Conservation (phyloP, 2,329 filamentous ascomycete genomes). For the Aspergillus flavus region DNA sequence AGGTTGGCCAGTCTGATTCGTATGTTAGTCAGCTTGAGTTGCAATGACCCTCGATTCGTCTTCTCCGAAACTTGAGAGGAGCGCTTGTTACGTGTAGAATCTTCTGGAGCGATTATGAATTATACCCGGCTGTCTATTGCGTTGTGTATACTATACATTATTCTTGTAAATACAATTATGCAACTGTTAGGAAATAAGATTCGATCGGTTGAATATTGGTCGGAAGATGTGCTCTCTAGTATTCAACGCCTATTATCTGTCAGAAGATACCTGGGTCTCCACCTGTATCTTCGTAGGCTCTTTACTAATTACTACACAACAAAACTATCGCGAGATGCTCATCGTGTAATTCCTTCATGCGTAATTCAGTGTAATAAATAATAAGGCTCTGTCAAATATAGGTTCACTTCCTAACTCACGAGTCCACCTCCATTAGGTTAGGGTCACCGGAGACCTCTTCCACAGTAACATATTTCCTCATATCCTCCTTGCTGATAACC, state of each 20-base stretch:
- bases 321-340: background rate
- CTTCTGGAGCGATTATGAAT: background rate
- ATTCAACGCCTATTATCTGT: background rate
- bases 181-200: background rate
- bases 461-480: conserved; percentile 91
- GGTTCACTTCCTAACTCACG: conserved; percentile 27
- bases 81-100: background rate
- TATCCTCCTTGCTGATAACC: conserved; percentile 89
- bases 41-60: background rate
- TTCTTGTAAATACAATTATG: background rate
- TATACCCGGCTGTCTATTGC: background rate
- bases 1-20: conserved; percentile 17
- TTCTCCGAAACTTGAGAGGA: background rate
- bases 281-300: background rate
- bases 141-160: background rate
- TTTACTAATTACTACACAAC: background rate
- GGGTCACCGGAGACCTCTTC: conserved; percentile 76
- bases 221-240: background rate
- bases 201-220: background rate
- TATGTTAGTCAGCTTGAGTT: background rate
- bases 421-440: conserved; percentile 68
- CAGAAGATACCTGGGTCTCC: background rate
- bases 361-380: conserved; percentile 7
- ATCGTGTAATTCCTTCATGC: conserved; percentile 13
- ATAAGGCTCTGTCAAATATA: conserved; percentile 13